These are phyloP conservation scores for Isabelozyma pseudorhagii DNA, from an alignment of 805 yeast genomes.

Conservation along the genomic window DNA sequence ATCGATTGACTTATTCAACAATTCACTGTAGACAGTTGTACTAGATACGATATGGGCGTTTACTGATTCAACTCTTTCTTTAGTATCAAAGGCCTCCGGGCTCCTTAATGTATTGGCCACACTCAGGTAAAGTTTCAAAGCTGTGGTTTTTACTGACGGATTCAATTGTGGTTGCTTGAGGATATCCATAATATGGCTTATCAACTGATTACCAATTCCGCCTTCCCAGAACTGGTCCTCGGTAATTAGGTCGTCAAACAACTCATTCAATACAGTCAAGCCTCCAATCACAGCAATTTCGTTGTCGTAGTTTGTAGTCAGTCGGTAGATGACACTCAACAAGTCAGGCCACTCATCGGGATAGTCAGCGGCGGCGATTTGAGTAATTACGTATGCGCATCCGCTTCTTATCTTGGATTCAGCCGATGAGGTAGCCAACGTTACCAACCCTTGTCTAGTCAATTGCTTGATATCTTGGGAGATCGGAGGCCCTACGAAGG, in stretches of 20 bases:
- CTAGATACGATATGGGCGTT: slow-evolving; percentile 17
- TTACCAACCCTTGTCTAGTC: slow-evolving; percentile 51
- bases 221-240: slow-evolving; percentile 84
- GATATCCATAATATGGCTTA: slow-evolving; percentile 47
- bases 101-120: slow-evolving; percentile 52
- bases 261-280: slow-evolving; percentile 61
- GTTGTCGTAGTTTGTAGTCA: slow-evolving; percentile 28
- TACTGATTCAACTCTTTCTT: slow-evolving; percentile 34
- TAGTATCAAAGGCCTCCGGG: slow-evolving; percentile 43
- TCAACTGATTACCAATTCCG: slow-evolving; percentile 57
- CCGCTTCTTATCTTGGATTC: slow-evolving; percentile 62
- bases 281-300: slow-evolving; percentile 48
- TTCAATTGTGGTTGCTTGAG: slow-evolving; percentile 24
- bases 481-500: slow-evolving; percentile 67
- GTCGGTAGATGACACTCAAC: slow-evolving; percentile 44
- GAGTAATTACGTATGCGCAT: slow-evolving; percentile 73
- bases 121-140: slow-evolving; percentile 50
- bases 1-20: slow-evolving; percentile 13
- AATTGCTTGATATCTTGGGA: slow-evolving; percentile 46
- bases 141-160: slow-evolving; percentile 43
- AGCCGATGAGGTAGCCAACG: slow-evolving; percentile 38
- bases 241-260: slow-evolving; percentile 81
- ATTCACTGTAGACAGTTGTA: slow-evolving; percentile 13
- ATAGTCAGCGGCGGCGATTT: slow-evolving; percentile 82
- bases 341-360: slow-evolving; percentile 96